Conservation (phyloP, 139 green algal species). For the Chara braunii region DNA sequence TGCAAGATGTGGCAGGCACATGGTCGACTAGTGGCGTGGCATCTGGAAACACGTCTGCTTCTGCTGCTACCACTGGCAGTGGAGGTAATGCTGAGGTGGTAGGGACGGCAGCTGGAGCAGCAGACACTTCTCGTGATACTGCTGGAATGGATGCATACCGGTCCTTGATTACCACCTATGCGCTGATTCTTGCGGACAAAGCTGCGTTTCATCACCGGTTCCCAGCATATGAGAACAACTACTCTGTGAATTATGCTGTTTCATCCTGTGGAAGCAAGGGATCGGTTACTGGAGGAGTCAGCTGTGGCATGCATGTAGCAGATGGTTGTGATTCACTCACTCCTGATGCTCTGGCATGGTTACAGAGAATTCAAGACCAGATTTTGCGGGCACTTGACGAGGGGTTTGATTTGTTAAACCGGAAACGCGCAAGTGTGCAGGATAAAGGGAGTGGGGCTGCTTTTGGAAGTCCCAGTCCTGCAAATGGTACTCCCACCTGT, state of each 20-base stretch:
- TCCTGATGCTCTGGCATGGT: neutral
- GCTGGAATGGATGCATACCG: neutral
- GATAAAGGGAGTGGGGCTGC: neutral
- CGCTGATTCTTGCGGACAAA: neutral
- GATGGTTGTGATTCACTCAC: neutral
- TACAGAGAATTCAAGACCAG: conserved; percentile 2
- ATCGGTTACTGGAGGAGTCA: too few relatives aligned
- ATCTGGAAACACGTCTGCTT: neutral
- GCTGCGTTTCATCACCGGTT: neutral
- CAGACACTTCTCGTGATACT: neutral
- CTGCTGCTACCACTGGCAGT: neutral
- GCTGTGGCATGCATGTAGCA: too few relatives aligned
- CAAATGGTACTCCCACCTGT: too few relatives aligned
- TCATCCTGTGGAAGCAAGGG: neutral
- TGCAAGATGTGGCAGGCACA: neutral
- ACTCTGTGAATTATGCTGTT: conserved; percentile 1
- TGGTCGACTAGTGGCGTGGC: neutral
- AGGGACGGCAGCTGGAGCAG: too few relatives aligned
- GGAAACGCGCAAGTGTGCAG: neutral
- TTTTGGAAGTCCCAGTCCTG: neutral
- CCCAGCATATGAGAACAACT: conserved; percentile 6
- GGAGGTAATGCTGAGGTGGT: too few relatives aligned
- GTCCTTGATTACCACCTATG: conserved; percentile 1
- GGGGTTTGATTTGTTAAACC: neutral
- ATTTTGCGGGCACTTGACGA: neutral